phyloP scores from a whole-genome alignment of 2,329 filamentous ascomycete genomes.

The Ophiostoma perfectum region DNA sequence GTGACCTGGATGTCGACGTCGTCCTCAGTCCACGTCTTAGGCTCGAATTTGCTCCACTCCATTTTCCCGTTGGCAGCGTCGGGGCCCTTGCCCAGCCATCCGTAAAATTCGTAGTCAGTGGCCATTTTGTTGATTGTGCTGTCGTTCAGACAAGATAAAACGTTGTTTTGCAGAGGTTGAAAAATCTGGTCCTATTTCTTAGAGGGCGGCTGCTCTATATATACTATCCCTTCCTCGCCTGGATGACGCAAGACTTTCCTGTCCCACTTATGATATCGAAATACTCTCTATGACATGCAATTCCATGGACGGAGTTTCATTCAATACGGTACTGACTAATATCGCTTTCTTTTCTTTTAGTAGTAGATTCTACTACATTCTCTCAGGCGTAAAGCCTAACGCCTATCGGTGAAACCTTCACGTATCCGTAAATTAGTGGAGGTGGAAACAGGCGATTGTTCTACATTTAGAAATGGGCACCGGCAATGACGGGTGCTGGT shows the following conservation, averaged over 20 bases:
- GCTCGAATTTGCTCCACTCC: conserved; percentile 52
- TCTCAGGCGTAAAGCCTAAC: neutral
- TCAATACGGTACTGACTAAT: neutral
- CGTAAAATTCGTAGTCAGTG: conserved; percentile 38
- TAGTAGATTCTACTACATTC: conserved; percentile 2
- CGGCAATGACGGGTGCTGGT: neutral
- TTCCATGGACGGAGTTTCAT: neutral
- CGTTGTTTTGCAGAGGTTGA: neutral
- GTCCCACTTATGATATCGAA: neutral
- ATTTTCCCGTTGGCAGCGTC: conserved; percentile 47
- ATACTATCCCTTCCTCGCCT: neutral
- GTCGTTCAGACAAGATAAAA: neutral
- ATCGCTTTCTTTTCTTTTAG: neutral
- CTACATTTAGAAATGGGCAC: neutral
- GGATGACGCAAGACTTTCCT: neutral
- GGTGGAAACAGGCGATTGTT: neutral
- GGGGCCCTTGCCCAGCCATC: conserved; percentile 44
- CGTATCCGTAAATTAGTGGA: neutral
- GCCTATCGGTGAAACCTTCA: neutral
- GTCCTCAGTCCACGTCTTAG: conserved; percentile 60
- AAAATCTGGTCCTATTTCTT: neutral
- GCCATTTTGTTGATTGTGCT: neutral
- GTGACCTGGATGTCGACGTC: conserved; percentile 61
- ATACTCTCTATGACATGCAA: neutral
- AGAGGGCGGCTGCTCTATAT: neutral